Percentiles rank a stretch among this genome's conserved stretches.
These are phyloP conservation scores for Chamaenerion angustifolium DNA, from an alignment of 345 rosid species.

Conservation along the genomic window DNA sequence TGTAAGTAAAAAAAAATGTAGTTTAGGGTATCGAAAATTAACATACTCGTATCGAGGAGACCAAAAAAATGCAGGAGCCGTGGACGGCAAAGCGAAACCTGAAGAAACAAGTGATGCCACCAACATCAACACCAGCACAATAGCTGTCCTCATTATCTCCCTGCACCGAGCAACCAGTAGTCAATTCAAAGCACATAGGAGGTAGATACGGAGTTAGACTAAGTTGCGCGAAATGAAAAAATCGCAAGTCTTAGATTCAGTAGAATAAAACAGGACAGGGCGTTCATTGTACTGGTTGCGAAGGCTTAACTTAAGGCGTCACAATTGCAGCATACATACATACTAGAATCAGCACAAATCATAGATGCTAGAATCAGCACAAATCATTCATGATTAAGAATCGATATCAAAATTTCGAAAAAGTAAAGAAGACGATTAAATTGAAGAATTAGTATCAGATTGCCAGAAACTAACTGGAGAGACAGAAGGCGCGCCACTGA, in stretches of 20 bases:
- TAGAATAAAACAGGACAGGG: too few relatives aligned
- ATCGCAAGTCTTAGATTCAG: too few relatives aligned
- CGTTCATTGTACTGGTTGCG: too few relatives aligned
- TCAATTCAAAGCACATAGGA: not conserved
- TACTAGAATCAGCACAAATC: too few relatives aligned
- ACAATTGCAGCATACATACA: too few relatives aligned
- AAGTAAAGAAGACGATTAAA: not conserved
- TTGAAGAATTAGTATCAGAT: not conserved
- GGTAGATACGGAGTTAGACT: not conserved
- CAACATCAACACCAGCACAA: conserved; percentile 13
- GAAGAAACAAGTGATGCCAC: conserved; percentile 15
- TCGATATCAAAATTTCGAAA: not conserved
- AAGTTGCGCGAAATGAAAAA: not conserved
- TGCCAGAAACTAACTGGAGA: too few relatives aligned
- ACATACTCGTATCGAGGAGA: conserved; percentile 29
- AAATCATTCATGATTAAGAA: not conserved
- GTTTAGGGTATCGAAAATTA: conserved; percentile 8
- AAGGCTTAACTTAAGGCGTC: too few relatives aligned
- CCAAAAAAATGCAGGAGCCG: conserved; percentile 80
- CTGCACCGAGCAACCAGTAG: not conserved
- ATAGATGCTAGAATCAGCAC: not conserved
- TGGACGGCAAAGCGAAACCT: conserved; percentile 26
- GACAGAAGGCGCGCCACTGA: not conserved
- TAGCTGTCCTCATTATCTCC: conserved; percentile 16
- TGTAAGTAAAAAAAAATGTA: not conserved